These are phyloP conservation scores for Ceratocystis huliohia DNA, from an alignment of 2,329 filamentous ascomycete genomes.

Conservation along the genomic window DNA sequence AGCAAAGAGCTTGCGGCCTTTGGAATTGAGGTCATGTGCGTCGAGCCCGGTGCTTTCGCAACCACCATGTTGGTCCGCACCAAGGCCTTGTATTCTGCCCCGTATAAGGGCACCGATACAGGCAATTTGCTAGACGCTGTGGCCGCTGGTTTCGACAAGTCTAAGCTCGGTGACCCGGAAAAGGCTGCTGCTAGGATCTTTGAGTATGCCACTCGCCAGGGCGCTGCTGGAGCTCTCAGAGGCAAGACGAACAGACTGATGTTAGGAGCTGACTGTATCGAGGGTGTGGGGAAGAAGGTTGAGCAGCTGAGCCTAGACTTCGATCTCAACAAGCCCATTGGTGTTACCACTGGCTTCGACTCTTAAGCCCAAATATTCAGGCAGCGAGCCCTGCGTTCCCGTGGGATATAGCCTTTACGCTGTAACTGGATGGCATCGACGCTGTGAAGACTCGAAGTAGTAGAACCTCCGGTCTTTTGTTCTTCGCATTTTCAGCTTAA, in stretches of 20 bases:
- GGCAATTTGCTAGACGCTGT: slow-evolving; percentile 24
- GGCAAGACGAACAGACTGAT: slow-evolving; percentile 28
- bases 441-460: no score
- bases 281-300: slow-evolving; percentile 25
- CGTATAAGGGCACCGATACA: slow-evolving; percentile 27
- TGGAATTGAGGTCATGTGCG: slow-evolving; percentile 31
- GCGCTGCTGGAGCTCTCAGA: slow-evolving; percentile 23
- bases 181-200: slow-evolving; percentile 30
- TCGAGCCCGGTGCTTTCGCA: slow-evolving; percentile 44
- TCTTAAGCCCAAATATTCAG: background rate
- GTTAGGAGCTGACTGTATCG: slow-evolving; percentile 29
- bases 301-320: slow-evolving; percentile 19
- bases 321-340: slow-evolving; percentile 4
- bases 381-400: no score
- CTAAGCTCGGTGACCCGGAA: slow-evolving; percentile 32
- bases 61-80: slow-evolving; percentile 33
- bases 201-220: slow-evolving; percentile 29
- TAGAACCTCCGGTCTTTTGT: no score
- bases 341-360: slow-evolving; percentile 3
- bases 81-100: slow-evolving; percentile 22
- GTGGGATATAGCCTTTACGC: no score
- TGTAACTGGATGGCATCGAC: no score
- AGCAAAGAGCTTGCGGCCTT: slow-evolving; percentile 35
- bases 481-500: no score
- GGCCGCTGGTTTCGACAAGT: slow-evolving; percentile 26